Evolutionary conservation across 768 basidiomycete genomes (phyloP), one percentile per base, ranked within the genome.

Genomic region (Chiua virens): DNA sequence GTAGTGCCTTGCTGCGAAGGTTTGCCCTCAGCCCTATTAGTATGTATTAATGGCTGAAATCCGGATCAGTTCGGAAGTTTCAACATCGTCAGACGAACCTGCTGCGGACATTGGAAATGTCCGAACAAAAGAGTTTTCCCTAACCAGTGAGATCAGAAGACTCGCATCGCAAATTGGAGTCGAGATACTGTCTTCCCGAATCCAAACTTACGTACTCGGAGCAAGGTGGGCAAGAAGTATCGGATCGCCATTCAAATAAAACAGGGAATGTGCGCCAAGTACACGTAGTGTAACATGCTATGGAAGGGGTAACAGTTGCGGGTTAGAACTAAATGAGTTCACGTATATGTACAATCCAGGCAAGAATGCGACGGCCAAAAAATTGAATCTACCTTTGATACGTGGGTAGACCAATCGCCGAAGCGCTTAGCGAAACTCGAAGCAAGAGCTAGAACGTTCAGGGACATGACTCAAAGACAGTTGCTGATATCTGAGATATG

Each of bases 391-490:
- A 34, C 34, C 34, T 34, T 34, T 17, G 34, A 17, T 15, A 34
- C 6, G 34, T 34, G 7, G 13, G 15, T 6, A 15, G 14, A 15
- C 14, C 14, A 40, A 48, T 56, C 36, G 43, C 44, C 42, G 32
- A 41, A 48, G 40, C 38, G 59, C 74, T 75, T 53, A 93, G 54
- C 93, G 88, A 71, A 96, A 88, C 74, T 96, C 93, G 61, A 95
- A 93, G 60, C 81, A 84, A 25, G 88, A 83, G 63, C 78, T 87
- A 49, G 81, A 81, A 36, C 77, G 73, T 64, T 89, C 85, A 15
- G 87, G 85, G 39, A 91, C 79, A 61, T 96, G 91, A 30, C 77
- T 76, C 52, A 97, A 78, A 5, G 88, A 89, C 45, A 97, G 66
- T 61, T 96, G 90, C 69, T 97, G 93, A 72, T 95, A 96, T 59